Conservation (phyloP, 768 basidiomycete genomes). For the Amanita muscaria region DNA sequence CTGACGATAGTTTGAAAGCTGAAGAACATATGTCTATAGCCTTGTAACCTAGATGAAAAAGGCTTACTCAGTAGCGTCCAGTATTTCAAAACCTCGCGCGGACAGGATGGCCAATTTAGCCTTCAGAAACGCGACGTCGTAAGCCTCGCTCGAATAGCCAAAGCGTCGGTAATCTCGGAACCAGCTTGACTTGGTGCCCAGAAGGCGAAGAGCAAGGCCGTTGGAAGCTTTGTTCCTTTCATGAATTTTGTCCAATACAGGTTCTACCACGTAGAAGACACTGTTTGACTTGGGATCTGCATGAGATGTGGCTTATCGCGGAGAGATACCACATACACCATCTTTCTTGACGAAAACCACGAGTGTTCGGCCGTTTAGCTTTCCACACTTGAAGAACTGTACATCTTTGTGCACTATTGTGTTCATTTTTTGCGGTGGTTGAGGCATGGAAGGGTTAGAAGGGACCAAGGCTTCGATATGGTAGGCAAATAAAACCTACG, state of each 20-base stretch:
- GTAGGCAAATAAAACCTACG: constrained; percentile 80
- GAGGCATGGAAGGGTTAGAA: constrained; percentile 58
- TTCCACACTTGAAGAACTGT: constrained; percentile 92
- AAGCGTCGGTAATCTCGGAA: constrained; percentile 89
- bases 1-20: constrained; percentile 78
- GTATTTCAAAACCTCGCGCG: constrained; percentile 93
- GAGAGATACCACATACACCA: constrained; percentile 34
- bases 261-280: constrained; percentile 90
- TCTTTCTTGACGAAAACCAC: constrained; percentile 97
- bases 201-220: constrained; percentile 53
- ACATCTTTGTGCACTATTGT: constrained; percentile 72
- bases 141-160: constrained; percentile 78
- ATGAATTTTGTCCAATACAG: constrained; percentile 79
- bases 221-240: constrained; percentile 58
- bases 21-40: constrained; percentile 1
- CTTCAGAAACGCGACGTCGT: constrained; percentile 83
- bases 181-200: constrained; percentile 77
- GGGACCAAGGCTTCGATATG: constrained; percentile 96
- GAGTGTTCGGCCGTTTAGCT: constrained; percentile 76
- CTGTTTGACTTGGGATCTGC: constrained; percentile 46
- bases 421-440: constrained; percentile 85
- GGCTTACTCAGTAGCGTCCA: constrained; percentile 91
- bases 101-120: constrained; percentile 88
- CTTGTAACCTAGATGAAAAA: constrained; percentile 1
- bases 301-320: background rate